These are phyloP conservation scores for Spencermartinsiella ligniputridi DNA, from an alignment of 1,139 yeast species.

Conservation along the genomic window DNA sequence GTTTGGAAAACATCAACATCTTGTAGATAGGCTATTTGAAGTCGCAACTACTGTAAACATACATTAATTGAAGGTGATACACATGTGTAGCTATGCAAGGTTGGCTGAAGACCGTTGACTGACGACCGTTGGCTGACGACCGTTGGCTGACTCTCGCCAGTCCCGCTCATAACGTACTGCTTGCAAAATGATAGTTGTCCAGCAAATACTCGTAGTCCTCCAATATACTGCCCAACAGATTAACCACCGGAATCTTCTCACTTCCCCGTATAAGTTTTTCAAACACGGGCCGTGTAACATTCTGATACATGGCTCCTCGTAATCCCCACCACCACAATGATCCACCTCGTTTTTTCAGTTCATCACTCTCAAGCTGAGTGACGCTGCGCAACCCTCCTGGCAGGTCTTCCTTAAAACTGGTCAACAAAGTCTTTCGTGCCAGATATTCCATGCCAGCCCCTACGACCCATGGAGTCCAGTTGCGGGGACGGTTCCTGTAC, in stretches of 20 bases:
- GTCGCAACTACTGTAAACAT: too few species aligned
- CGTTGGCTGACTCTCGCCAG: too few species aligned
- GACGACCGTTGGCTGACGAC: too few species aligned
- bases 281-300: slow-evolving; percentile 32
- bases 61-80: too few species aligned
- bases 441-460: slow-evolving; percentile 36
- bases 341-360: slow-evolving; percentile 30
- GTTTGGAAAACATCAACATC: too few species aligned
- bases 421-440: slow-evolving; percentile 27
- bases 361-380: slow-evolving; percentile 35
- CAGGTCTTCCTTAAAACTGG: slow-evolving; percentile 20
- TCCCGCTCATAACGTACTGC: slow-evolving; percentile 26
- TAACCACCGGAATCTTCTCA: slow-evolving; percentile 32
- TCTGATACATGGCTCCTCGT: slow-evolving; percentile 38
- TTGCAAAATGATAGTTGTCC: slow-evolving; percentile 38
- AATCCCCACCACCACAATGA: slow-evolving; percentile 39
- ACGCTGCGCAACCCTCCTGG: slow-evolving; percentile 29
- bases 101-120: too few species aligned
- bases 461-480: slow-evolving; percentile 41
- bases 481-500: slow-evolving; percentile 22
- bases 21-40: too few species aligned
- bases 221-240: slow-evolving; percentile 31
- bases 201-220: slow-evolving; percentile 38
- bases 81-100: too few species aligned
- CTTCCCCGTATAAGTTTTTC: slow-evolving; percentile 24